A percentile compares a stretch with the other conserved stretches of the same genome.
Evolutionary conservation across 257 asterid species (phyloP).

Genomic region (Ballota nigra): DNA sequence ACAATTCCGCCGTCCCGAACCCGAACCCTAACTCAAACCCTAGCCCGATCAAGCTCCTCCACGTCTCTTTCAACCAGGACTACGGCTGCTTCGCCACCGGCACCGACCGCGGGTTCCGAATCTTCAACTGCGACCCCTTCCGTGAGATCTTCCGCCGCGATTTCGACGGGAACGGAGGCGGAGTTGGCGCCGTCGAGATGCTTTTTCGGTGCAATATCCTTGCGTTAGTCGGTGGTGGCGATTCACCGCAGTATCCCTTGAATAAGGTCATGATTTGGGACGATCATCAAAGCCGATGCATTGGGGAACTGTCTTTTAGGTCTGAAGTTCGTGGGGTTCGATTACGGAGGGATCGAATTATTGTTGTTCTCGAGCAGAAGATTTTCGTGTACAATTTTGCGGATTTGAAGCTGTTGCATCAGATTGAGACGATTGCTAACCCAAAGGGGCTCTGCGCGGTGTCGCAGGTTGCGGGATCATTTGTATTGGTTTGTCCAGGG

Average conservation of each 20-base stretch:
- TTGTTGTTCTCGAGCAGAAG: conserved; percentile 74
- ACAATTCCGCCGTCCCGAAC: conserved; percentile 6
- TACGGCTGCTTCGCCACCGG: conserved; percentile 81
- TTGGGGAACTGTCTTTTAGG: conserved; percentile 80
- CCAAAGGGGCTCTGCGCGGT: conserved; percentile 87
- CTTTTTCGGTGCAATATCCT: conserved; percentile 79
- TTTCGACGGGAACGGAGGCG: conserved; percentile 58
- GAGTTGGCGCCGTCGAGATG: conserved; percentile 83
- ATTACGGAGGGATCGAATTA: conserved; percentile 65
- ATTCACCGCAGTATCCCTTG: conserved; percentile 69
- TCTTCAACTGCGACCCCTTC: conserved; percentile 83
- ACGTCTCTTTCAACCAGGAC: conserved; percentile 90
- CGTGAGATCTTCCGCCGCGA: conserved; percentile 85
- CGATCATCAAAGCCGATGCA: conserved; percentile 76
- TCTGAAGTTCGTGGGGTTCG: conserved; percentile 87
- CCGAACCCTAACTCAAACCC: conserved; percentile 30
- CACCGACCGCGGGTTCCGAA: conserved; percentile 75
- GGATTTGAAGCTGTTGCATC: conserved; percentile 79
- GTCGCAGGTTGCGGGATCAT: conserved; percentile 68
- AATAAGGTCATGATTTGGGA: conserved; percentile 97
- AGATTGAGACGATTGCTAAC: conserved; percentile 79
- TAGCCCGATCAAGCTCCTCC: conserved; percentile 49
- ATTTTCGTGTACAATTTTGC: conserved; percentile 77
- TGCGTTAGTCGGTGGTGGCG: conserved; percentile 85
- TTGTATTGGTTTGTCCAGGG: conserved; percentile 85